Percentiles rank a stretch among this genome's conserved stretches.
Evolutionary conservation across 164 flowering plant species (phyloP).

Genomic region (Annona cherimola): DNA sequence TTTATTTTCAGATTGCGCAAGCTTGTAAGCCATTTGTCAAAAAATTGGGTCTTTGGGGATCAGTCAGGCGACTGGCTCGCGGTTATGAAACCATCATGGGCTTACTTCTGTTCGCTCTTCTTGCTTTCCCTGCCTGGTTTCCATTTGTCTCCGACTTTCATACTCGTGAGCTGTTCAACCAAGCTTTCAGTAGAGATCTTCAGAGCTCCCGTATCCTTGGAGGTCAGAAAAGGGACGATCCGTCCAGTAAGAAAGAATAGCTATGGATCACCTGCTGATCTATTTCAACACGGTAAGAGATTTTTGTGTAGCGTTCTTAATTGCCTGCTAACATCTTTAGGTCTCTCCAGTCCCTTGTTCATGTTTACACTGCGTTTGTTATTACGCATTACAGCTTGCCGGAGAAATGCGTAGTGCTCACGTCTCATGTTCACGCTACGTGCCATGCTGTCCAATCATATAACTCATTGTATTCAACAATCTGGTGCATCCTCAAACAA

Average conservation of each 20-base stretch:
- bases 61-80: constrained; percentile 79
- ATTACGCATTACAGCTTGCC: too few relatives aligned
- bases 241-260: constrained; percentile 75
- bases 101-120: constrained; percentile 81
- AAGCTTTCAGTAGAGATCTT: constrained; percentile 98
- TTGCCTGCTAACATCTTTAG: too few relatives aligned
- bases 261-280: too few relatives aligned
- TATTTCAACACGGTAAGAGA: too few relatives aligned
- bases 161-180: constrained; percentile 94
- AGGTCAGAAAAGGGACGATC: constrained; percentile 77
- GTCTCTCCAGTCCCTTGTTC: too few relatives aligned
- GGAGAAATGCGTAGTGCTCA: too few relatives aligned
- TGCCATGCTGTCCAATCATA: too few relatives aligned
- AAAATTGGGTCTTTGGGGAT: constrained; percentile 70
- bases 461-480: too few relatives aligned
- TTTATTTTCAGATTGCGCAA: constrained; percentile 73
- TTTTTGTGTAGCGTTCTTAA: too few relatives aligned
- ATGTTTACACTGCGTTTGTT: too few relatives aligned
- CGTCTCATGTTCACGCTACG: too few relatives aligned
- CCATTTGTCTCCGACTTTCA: constrained; percentile 97
- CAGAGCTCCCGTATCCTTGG: constrained; percentile 97
- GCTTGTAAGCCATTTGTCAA: constrained; percentile 66
- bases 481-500: too few relatives aligned
- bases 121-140: constrained; percentile 96
- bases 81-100: constrained; percentile 94